Base-by-base conservation (phyloP, 2,329 filamentous ascomycete species). In the Aspergillus alliaceus region DNA sequence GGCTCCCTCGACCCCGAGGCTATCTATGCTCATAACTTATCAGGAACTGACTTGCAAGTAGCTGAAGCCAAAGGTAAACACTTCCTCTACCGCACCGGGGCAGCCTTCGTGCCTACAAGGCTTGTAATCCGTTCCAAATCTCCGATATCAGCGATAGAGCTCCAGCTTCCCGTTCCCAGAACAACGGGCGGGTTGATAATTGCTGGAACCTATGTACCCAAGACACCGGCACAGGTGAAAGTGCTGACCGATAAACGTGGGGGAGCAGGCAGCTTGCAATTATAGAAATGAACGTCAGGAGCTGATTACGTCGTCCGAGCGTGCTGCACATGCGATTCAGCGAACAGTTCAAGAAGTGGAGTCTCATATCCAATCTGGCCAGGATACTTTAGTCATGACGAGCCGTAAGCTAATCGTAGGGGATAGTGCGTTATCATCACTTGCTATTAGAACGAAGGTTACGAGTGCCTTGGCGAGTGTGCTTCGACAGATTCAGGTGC, bases 321-420 rank as follows among this genome's bases (percentile, higher is more conserved):
- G 54, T 9, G 66, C 64, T 1, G n/a, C 58, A 0, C 61, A 69
- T 4, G 51, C 60, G 7, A 49, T 71, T 4, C 15, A 56, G 1
- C 66, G 69, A 0, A 66, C 73, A 1, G 68, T 73, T 0, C 64
- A 65, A 2, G 66, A 77, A 20, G 72, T 79, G 0, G 76, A 79
- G 1, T 54, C 69, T 0, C 63, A 77, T 40, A 75, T 86, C 6
- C 61, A 65, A 2, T 61, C 71, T 2, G 82, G 82, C 0, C 73
- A 78, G 35, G 83, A 86, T 50, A 82, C 84, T 1, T 71, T 86
- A 0, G 72, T 86, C 32, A 86, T 86, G 83, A 86, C 84, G 0
- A 84, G 81, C 35, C 76, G 84, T 0, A 76, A 79, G 34, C 69
- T 86, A 0, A 74, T 86, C 15, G 77, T 72, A 0, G 81, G 80